phyloP scores from a whole-genome alignment of 441 rosid species.

The Populus hybrid region DNA sequence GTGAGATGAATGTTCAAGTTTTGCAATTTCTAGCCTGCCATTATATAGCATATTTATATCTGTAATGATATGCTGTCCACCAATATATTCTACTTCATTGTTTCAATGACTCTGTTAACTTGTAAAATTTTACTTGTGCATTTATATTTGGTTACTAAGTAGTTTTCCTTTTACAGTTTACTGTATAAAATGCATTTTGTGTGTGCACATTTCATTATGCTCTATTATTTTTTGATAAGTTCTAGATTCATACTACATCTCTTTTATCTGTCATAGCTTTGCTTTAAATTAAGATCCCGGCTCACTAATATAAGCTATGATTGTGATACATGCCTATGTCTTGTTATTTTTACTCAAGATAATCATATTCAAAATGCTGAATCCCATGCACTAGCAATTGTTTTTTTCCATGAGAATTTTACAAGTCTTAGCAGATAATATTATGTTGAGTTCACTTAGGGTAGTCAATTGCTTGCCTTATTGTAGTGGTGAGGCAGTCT shows the following conservation, averaged over 20 bases:
- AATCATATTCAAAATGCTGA: too few relatives aligned
- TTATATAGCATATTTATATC: slow-evolving; percentile 14
- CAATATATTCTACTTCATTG: slow-evolving; percentile 7
- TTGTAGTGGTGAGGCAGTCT: not conserved
- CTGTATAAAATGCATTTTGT: not conserved
- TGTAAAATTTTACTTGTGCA: not conserved
- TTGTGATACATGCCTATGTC: not conserved
- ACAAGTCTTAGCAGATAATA: not conserved
- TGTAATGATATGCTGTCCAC: slow-evolving; percentile 9
- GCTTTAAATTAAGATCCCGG: not conserved
- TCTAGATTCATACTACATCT: not conserved
- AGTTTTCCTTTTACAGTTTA: not conserved
- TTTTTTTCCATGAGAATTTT: not conserved
- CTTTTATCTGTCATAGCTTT: not conserved
- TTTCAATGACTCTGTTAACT: slow-evolving; percentile 8
- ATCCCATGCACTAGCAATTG: not conserved
- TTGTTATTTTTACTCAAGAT: too few relatives aligned
- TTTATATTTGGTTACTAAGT: not conserved
- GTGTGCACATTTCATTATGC: not conserved
- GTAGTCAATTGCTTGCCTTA: not conserved
- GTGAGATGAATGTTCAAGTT: slow-evolving; percentile 43
- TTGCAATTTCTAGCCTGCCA: slow-evolving; percentile 4
- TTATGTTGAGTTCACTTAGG: not conserved
- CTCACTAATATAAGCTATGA: not conserved
- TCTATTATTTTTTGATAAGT: not conserved